phyloP scores from a whole-genome alignment of 1,284 basidiomycete species.

The Rhodotorula sp. region DNA sequence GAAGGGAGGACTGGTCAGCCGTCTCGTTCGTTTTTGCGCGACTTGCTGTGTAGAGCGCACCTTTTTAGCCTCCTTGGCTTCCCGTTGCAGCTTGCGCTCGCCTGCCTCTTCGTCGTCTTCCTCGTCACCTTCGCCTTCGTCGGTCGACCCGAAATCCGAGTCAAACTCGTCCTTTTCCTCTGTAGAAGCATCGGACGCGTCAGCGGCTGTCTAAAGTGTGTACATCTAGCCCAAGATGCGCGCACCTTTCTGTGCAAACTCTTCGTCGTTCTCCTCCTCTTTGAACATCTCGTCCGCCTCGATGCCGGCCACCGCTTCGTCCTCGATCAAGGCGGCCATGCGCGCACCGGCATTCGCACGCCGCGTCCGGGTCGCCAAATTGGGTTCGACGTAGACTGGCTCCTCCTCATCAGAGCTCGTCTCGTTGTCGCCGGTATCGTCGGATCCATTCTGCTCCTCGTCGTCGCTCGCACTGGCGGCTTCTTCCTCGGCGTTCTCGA shows the following conservation, averaged over 20 bases:
- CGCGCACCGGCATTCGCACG: slow-evolving; percentile 38
- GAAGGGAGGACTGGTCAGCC: not conserved
- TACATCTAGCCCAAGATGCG: too few relatives aligned
- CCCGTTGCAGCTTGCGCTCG: slow-evolving; percentile 60
- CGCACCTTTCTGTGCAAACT: slow-evolving; percentile 66
- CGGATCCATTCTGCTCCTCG: not conserved
- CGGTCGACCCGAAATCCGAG: slow-evolving; percentile 71
- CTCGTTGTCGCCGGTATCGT: slow-evolving; percentile 6
- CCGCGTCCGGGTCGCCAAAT: slow-evolving; percentile 19
- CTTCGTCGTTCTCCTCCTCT: slow-evolving; percentile 67
- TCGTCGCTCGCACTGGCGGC: not conserved
- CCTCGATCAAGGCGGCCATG: slow-evolving; percentile 41
- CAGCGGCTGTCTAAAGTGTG: too few relatives aligned
- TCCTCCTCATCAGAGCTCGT: slow-evolving; percentile 20
- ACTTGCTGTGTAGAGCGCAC: slow-evolving; percentile 38
- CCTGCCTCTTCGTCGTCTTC: slow-evolving; percentile 58
- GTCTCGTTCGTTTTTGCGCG: too few relatives aligned
- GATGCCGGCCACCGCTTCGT: slow-evolving; percentile 53
- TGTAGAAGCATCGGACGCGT: slow-evolving; percentile 40
- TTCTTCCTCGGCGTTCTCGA: not conserved
- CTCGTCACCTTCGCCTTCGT: slow-evolving; percentile 63
- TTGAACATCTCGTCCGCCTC: slow-evolving; percentile 50
- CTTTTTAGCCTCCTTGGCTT: slow-evolving; percentile 58
- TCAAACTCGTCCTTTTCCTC: slow-evolving; percentile 75
- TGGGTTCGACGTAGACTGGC: slow-evolving; percentile 24